phyloP scores from a whole-genome alignment of 2,329 filamentous ascomycete genomes.

The Geoglossum cookeanum region DNA sequence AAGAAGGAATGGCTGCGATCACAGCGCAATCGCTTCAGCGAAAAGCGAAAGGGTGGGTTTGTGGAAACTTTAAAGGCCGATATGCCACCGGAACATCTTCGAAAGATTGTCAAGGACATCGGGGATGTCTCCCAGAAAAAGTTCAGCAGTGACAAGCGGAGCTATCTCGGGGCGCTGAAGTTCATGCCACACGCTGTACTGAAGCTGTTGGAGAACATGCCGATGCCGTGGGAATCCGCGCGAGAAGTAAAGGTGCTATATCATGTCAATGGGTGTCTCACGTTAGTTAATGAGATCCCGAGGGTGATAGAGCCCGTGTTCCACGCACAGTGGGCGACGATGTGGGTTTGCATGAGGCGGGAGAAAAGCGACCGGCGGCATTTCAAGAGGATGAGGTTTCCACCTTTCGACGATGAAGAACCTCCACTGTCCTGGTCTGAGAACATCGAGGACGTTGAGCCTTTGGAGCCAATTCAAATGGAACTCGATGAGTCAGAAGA shows the following conservation, averaged over 20 bases:
- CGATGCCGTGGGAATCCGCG: slow-evolving; percentile 97
- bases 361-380: slow-evolving; percentile 91
- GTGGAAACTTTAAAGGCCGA: slow-evolving; percentile 97
- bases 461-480: slow-evolving; percentile 94
- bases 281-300: slow-evolving; percentile 88
- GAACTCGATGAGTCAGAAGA: slow-evolving; percentile 92
- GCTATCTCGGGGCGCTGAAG: slow-evolving; percentile 90
- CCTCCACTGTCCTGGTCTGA: slow-evolving; percentile 95
- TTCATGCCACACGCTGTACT: slow-evolving; percentile 98
- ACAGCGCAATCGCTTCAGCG: slow-evolving; percentile 82
- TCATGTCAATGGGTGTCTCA: slow-evolving; percentile 94
- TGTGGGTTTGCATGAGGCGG: slow-evolving; percentile 97
- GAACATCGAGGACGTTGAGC: slow-evolving; percentile 96
- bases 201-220: slow-evolving; percentile 97
- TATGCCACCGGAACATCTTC: slow-evolving; percentile 93
- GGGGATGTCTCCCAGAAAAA: slow-evolving; percentile 99
- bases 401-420: slow-evolving; percentile 96
- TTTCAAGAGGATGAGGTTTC: slow-evolving; percentile 98
- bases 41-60: slow-evolving; percentile 91
- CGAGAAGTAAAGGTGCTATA: slow-evolving; percentile 96
- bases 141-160: slow-evolving; percentile 95
- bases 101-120: slow-evolving; percentile 96
- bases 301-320: slow-evolving; percentile 96
- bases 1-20: slow-evolving; percentile 95
- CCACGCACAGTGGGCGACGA: slow-evolving; percentile 96